Evolutionary conservation across 1,284 basidiomycete genomes (phyloP), one percentile per base, ranked within the genome.

Genomic region (Puccinia triticina): DNA sequence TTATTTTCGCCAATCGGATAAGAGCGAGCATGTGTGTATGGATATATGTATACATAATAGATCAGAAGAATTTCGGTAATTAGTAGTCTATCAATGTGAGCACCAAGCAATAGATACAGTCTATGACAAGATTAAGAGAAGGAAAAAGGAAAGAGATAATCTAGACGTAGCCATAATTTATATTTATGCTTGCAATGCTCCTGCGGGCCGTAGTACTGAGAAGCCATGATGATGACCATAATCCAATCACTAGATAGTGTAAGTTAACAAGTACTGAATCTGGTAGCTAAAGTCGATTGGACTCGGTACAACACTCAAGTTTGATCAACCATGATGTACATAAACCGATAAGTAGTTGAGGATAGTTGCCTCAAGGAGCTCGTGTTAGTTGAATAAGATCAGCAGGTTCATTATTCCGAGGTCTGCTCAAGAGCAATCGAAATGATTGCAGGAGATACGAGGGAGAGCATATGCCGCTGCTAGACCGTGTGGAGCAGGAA

Each of bases 71-170:
- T 75, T 59, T 32, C 14, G 23, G 55, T 75, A 75, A 75, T 75
- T 75, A 75, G 73, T 75, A 75, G 73, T 75, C 73, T 57, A 75
- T 75, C 73, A 75, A 75, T 50, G 32, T 72, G 50, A 72, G 69
- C 69, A 53, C 48, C 48, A 50, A 48, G 69, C 43, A 50, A 29
- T 50, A 53, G 69, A 72, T 50, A 72, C 69, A 72, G 69, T 72
- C 69, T 72, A 50, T 72, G 69, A 72, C 69, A 72, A 72, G 73
- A 75, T 37, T 23, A 75, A 40, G 32, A 23, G 37, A 59, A 59
- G 32, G n/a, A 74, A n/a, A 37, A 32, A 74, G 53, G 59, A 37
- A 37, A 57, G 73, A 75, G 34, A 75, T 55, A 53, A 55, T 75
- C 48, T 75, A 59, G 73, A 75, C 73, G 73, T 75, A 75, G 73